These are phyloP conservation scores for Lentinus brumalis DNA, from an alignment of 768 basidiomycete genomes.

Conservation along the genomic window DNA sequence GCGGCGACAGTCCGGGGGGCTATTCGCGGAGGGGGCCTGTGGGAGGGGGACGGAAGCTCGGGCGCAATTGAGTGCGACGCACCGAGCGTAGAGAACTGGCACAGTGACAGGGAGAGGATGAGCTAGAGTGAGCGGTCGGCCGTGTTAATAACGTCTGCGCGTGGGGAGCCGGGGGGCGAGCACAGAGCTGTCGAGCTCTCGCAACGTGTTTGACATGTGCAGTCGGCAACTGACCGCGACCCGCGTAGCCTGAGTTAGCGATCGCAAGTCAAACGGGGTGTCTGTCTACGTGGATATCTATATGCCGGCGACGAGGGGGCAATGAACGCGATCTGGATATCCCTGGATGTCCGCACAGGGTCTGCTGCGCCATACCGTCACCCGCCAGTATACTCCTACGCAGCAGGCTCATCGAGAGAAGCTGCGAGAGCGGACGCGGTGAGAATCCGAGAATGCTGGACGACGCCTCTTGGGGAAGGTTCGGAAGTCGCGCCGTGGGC, in stretches of 20 bases:
- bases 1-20: neutral
- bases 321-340: neutral
- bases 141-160: slow-evolving; percentile 15
- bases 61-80: neutral
- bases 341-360: neutral
- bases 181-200: neutral
- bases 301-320: neutral
- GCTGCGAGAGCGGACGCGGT: neutral
- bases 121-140: slow-evolving; percentile 1
- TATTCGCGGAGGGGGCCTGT: neutral
- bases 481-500: slow-evolving; percentile 14
- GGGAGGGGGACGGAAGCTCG: neutral
- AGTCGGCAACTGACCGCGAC: slow-evolving; percentile 12
- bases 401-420: neutral
- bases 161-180: slow-evolving; percentile 10
- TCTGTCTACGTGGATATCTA: slow-evolving; percentile 6
- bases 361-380: neutral
- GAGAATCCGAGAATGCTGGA: neutral
- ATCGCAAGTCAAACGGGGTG: slow-evolving; percentile 20
- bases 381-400: neutral
- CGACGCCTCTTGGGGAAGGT: slow-evolving; percentile 11
- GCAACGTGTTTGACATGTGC: slow-evolving; percentile 24
- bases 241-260: slow-evolving; percentile 1
- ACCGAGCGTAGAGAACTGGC: neutral
- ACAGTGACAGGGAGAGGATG: neutral